These are phyloP conservation scores for Candida parachauliodes DNA, from an alignment of 805 yeast species.

Conservation along the genomic window DNA sequence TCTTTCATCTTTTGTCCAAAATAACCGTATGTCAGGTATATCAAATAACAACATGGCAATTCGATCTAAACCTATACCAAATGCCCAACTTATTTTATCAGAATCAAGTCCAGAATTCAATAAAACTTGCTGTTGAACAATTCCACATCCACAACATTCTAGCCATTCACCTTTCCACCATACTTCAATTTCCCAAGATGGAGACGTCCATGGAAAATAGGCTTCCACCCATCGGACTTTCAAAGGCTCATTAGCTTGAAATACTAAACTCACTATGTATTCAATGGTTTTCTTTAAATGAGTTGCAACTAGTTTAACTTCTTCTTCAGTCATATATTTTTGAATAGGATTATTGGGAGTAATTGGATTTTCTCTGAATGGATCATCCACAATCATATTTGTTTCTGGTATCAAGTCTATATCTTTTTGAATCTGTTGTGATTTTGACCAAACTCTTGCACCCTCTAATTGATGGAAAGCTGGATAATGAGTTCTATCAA, in stretches of 20 bases:
- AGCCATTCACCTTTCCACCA: slow-evolving; percentile 99
- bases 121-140: slow-evolving; percentile 76
- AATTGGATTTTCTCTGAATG: slow-evolving; percentile 43
- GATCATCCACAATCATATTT: slow-evolving; percentile 75
- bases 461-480: slow-evolving; percentile 99
- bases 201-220: slow-evolving; percentile 97
- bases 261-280: slow-evolving; percentile 75
- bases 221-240: slow-evolving; percentile 93
- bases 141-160: slow-evolving; percentile 95
- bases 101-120: slow-evolving; percentile 61
- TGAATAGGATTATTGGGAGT: slow-evolving; percentile 76
- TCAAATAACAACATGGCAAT: slow-evolving; percentile 95
- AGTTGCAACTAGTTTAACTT: slow-evolving; percentile 63
- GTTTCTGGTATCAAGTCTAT: slow-evolving; percentile 63
- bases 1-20: slow-evolving; percentile 84
- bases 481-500: slow-evolving; percentile 94
- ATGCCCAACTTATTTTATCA: slow-evolving; percentile 89
- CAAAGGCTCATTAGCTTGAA: slow-evolving; percentile 70
- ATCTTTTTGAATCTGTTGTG: slow-evolving; percentile 40
- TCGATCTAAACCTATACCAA: slow-evolving; percentile 92
- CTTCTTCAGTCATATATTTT: slow-evolving; percentile 62
- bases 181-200: slow-evolving; percentile 97
- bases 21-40: slow-evolving; percentile 89
- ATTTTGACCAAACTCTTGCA: slow-evolving; percentile 76
- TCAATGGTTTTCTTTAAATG: slow-evolving; percentile 89